Evolutionary conservation across 2,329 filamentous ascomycete species (phyloP), one percentile per base, ranked within the genome.

Genomic region (Monosporascus sp.): DNA sequence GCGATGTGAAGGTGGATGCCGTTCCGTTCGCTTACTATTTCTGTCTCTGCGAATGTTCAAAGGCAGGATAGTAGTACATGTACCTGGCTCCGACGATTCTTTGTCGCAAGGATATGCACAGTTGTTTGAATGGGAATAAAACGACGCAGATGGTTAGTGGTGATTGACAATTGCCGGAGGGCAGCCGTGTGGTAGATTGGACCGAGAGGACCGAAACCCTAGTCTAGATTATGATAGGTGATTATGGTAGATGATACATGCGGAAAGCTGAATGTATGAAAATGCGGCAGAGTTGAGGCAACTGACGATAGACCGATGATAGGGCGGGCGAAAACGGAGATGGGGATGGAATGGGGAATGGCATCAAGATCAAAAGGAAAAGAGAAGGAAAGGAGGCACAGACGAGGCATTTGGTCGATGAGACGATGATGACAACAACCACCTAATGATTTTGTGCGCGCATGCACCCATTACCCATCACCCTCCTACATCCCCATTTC

Each of bases 71-170:
- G 24, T 54, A 53, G 37, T 39, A 42, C 51, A 57, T 24, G 54
- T 58, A 58, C 55, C 55, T 58, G 54, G 55, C 57, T 60, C 58
- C 50, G 38, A 47, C 39, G 50, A n/a, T 58, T 52, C 57, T 61
- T 58, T 61, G 57, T 60, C 57, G 62, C 57, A 60, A 59, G 54
- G 57, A 48, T 53, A 59, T 57, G 54, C 56, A 54, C 58, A 56
- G 50, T 48, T 52, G 49, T 50, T 53, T 56, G 53, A 54, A 57
- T 46, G 27, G 50, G 47, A 57, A 51, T n/a, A 46, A 11, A 51
- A 46, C 42, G 31, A 54, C 49, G 49, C 57, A 17, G 51, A 54
- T 51, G 47, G 54, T 50, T 45, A 53, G 52, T 54, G 52, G 31
- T 47, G 52, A 49, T 49, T 59, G 48, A 46, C 25, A 46, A 46